These are phyloP conservation scores for Moniliella sp. DNA, from an alignment of 1,284 basidiomycete genomes.

Conservation along the genomic window DNA sequence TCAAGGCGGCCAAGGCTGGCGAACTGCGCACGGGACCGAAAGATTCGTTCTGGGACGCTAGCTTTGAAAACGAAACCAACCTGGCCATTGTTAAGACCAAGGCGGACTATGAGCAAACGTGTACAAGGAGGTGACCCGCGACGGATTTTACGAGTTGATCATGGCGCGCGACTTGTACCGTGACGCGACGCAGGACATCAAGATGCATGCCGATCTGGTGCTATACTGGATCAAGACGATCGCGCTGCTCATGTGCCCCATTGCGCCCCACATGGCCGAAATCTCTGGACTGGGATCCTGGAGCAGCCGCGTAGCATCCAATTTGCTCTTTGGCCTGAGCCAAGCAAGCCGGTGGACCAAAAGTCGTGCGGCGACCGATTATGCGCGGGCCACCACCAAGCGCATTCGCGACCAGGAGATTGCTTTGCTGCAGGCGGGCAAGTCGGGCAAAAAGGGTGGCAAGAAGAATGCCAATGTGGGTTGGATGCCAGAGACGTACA, in stretches of 20 bases:
- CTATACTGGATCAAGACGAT: constrained; percentile 62
- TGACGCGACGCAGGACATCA: constrained; percentile 55
- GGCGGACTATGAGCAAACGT: constrained; percentile 43
- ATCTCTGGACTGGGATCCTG: constrained; percentile 54
- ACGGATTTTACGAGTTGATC: constrained; percentile 87
- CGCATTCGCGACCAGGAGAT: constrained; percentile 70
- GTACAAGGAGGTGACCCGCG: constrained; percentile 87
- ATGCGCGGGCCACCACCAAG: constrained; percentile 68
- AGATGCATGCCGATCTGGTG: constrained; percentile 61
- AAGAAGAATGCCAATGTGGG: too few relatives aligned
- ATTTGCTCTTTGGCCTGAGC: constrained; percentile 52
- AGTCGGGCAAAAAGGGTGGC: too few relatives aligned
- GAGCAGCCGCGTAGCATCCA: constrained; percentile 64
- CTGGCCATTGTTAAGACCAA: constrained; percentile 60
- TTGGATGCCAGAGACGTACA: too few relatives aligned
- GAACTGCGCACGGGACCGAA: constrained; percentile 43
- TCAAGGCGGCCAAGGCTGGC: too few relatives aligned
- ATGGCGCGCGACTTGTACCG: constrained; percentile 85
- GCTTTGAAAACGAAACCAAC: constrained; percentile 81
- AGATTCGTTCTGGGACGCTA: constrained; percentile 43
- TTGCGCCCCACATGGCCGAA: constrained; percentile 86
- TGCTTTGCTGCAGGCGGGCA: constrained; percentile 8
- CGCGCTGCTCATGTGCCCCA: constrained; percentile 58
- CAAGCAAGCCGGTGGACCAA: constrained; percentile 41
- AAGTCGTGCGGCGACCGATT: constrained; percentile 42